Base-by-base conservation (phyloP, 1,284 basidiomycete genomes). In the Ceratobasidium papillatum region DNA sequence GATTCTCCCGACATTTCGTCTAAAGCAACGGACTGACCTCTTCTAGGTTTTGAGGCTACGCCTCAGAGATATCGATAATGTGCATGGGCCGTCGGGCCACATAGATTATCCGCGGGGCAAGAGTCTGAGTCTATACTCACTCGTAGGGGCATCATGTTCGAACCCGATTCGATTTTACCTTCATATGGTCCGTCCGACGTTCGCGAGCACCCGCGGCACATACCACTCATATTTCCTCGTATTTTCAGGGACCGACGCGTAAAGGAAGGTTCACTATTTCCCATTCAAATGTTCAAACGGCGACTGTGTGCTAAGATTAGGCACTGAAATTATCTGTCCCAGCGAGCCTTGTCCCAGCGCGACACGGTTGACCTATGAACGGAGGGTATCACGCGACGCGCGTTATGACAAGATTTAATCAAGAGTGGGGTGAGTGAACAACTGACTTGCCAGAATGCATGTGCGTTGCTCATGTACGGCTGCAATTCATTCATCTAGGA, bases 201-300 rank as follows among this genome's bases (percentile, higher is more conserved):
- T 38, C 14, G 38, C 62, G 30, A 4, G 58, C 45, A 43, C n/a
- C 19, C 30, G 59, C 45, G 63, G 49, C 66, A 58, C 52, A 34
- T 45, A 22, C 38, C 43, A 22, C 66, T 45, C 56, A 25, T 32
- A 49, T 30, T 71, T 62, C 41, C 36, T 56, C 17, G 65, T 14
- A 52, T 47, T 68, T 54, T 68, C 54, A 71, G 66, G 66, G 66
- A 59, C 54, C 54, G 54, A 59, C n/a, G 38, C 30, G 30, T 32
- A 22, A 19, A 22, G 27, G 65, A 22, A 71, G 8, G 25, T 43
- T 34, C 41, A 11, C 17, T 22, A 22, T 43, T 41, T 41, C 27
- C 14, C 38, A 71, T 71, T 71, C 66, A 71, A 71, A 58, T 59
- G 66, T 71, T 71, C 66, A 71, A 71, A 71, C 66, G 66, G 66